Percentiles rank a stretch among this genome's conserved stretches.
phyloP scores from a whole-genome alignment of 2,329 filamentous ascomycete species.

The Exophiala spinifera region DNA sequence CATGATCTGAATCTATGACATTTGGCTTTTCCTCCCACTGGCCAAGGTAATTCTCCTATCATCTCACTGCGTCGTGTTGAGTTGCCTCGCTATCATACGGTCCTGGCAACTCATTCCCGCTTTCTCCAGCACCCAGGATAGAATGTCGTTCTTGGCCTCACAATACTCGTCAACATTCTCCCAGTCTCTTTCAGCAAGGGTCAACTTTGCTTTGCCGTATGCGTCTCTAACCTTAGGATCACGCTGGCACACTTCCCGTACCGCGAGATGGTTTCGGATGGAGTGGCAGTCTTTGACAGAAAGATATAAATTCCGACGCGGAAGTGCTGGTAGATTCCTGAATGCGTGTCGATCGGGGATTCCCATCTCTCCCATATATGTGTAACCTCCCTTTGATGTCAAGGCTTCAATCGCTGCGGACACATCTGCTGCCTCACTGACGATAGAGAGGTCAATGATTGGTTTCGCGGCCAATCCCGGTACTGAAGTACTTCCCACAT shows the following conservation, averaged over 20 bases:
- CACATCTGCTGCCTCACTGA: constrained; percentile 31
- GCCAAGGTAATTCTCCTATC: neutral
- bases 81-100: constrained; percentile 13
- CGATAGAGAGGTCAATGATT: constrained; percentile 39
- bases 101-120: constrained; percentile 18
- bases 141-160: constrained; percentile 24
- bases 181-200: constrained; percentile 20
- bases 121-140: constrained; percentile 20
- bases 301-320: constrained; percentile 38
- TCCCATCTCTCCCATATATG: constrained; percentile 37
- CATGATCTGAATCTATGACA: too few relatives aligned
- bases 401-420: constrained; percentile 33
- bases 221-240: constrained; percentile 34
- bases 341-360: constrained; percentile 37
- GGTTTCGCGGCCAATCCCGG: constrained; percentile 37
- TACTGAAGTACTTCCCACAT: constrained; percentile 40
- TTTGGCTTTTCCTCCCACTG: too few relatives aligned
- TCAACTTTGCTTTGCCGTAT: constrained; percentile 19
- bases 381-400: constrained; percentile 33
- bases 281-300: constrained; percentile 35
- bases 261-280: constrained; percentile 38
- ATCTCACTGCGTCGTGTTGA: constrained; percentile 11
- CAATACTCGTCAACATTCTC: constrained; percentile 23
- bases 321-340: constrained; percentile 32
- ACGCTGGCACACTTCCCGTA: constrained; percentile 36